Evolutionary conservation across 2,329 filamentous ascomycete species (phyloP).

Genomic region (Orbilia blumenaviensis): DNA sequence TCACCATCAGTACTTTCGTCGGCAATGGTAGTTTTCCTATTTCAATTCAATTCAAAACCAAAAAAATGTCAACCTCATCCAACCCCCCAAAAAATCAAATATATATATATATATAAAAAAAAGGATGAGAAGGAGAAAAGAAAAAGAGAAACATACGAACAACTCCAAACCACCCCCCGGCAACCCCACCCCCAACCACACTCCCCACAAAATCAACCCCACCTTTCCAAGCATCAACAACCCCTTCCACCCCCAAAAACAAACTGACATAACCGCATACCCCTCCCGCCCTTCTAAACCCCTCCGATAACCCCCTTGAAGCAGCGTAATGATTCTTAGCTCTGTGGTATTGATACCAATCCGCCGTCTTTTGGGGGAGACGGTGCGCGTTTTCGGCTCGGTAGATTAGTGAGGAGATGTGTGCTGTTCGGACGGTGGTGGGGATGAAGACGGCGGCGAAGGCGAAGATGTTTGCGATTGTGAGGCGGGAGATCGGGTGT

Average conservation of each 20-base stretch:
- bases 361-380: slow-evolving; percentile 79
- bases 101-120: slow-evolving; percentile 18
- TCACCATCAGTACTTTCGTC: slow-evolving; percentile 79
- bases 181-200: slow-evolving; percentile 77
- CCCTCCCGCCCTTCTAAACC: slow-evolving; percentile 67
- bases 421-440: slow-evolving; percentile 76
- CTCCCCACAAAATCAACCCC: slow-evolving; percentile 83
- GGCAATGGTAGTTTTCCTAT: slow-evolving; percentile 82
- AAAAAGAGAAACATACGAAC: slow-evolving; percentile 68
- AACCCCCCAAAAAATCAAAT: neutral
- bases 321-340: slow-evolving; percentile 92
- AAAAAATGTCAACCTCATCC: slow-evolving; percentile 59
- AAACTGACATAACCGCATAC: slow-evolving; percentile 48
- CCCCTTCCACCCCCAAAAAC: slow-evolving; percentile 27
- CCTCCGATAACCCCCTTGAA: slow-evolving; percentile 79
- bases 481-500: slow-evolving; percentile 72
- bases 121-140: slow-evolving; percentile 13
- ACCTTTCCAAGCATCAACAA: slow-evolving; percentile 60
- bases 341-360: slow-evolving; percentile 99
- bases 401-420: slow-evolving; percentile 80
- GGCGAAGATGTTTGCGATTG: slow-evolving; percentile 71
- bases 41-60: no score
- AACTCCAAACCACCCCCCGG: slow-evolving; percentile 85
- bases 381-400: slow-evolving; percentile 96
- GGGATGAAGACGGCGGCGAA: slow-evolving; percentile 75